Conservation (phyloP, 176 grass and related monocot species). For the sorghum (Sorghum bicolor) region DNA sequence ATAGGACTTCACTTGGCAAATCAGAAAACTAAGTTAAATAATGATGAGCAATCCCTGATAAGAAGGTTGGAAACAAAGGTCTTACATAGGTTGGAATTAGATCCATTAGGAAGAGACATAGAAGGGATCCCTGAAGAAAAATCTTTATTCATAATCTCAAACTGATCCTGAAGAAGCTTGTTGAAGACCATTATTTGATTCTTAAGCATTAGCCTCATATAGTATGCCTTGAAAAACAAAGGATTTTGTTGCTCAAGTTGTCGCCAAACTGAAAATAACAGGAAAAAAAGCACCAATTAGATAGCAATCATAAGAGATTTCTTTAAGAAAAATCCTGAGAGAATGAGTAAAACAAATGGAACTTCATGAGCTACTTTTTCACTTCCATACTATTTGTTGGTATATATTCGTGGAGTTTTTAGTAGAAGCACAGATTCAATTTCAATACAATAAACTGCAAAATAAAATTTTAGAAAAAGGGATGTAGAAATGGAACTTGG, state of each 20-base stretch:
- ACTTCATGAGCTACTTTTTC: neutral
- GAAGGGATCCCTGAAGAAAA: conserved; percentile 47
- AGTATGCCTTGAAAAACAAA: conserved; percentile 93
- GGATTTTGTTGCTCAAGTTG: conserved; percentile 86
- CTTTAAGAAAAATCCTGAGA: neutral
- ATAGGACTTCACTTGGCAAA: neutral
- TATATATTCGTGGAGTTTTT: neutral
- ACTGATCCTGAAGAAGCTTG: conserved; percentile 76
- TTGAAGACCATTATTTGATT: conserved; percentile 86
- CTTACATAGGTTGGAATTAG: conserved; percentile 69
- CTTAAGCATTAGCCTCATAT: conserved; percentile 95
- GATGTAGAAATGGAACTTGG: neutral
- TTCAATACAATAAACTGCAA: neutral
- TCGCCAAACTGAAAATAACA: conserved; percentile 77
- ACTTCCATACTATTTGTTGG: neutral
- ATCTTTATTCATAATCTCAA: conserved; percentile 68
- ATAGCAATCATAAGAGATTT: neutral
- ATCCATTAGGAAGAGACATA: conserved; percentile 62
- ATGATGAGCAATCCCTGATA: neutral
- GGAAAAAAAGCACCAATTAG: neutral
- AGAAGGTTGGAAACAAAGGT: conserved; percentile 3
- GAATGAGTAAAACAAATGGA: neutral
- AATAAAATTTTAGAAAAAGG: neutral
- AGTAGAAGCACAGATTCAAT: neutral
- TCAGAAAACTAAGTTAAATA: neutral